phyloP scores from a whole-genome alignment of 1,139 yeast species.

The Magnusiomyces ingens region DNA sequence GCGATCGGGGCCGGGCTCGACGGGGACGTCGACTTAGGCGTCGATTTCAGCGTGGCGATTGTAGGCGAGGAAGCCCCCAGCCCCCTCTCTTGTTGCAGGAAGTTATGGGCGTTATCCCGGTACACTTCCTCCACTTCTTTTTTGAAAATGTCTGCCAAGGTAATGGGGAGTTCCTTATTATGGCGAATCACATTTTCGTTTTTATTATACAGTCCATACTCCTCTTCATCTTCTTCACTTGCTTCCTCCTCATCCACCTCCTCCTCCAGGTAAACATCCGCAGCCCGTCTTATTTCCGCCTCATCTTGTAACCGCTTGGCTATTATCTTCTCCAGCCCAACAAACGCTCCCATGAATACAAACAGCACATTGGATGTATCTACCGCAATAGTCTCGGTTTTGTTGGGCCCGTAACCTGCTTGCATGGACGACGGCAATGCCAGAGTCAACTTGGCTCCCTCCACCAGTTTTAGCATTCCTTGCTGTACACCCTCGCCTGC shows the following conservation, averaged over 20 bases:
- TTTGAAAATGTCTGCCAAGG: slow-evolving; percentile 11
- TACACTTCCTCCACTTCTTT: slow-evolving; percentile 10
- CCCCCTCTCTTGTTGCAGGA: no score
- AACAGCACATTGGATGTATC: slow-evolving; percentile 48
- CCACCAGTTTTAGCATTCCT: slow-evolving; percentile 45
- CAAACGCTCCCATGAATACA: slow-evolving; percentile 51
- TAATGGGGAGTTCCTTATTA: background rate
- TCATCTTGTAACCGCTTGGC: slow-evolving; percentile 27
- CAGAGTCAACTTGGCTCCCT: slow-evolving; percentile 45
- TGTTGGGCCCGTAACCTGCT: slow-evolving; percentile 22
- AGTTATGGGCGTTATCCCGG: no score
- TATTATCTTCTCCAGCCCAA: slow-evolving; percentile 44
- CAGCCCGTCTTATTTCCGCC: slow-evolving; percentile 19
- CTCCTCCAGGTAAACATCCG: background rate
- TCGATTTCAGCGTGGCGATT: no score
- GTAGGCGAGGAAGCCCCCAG: no score
- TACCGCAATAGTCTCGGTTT: slow-evolving; percentile 38
- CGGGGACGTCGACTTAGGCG: no score
- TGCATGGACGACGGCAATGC: slow-evolving; percentile 37
- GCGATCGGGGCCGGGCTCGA: no score
- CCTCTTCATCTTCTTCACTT: background rate
- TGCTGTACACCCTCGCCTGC: slow-evolving; percentile 57
- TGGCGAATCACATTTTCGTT: no score
- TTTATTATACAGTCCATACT: background rate
- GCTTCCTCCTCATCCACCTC: no score